A percentile compares a stretch with the other conserved stretches of the same genome.
Evolutionary conservation across 2,329 filamentous ascomycete genomes (phyloP).

Genomic region (Ophiostoma sp.): DNA sequence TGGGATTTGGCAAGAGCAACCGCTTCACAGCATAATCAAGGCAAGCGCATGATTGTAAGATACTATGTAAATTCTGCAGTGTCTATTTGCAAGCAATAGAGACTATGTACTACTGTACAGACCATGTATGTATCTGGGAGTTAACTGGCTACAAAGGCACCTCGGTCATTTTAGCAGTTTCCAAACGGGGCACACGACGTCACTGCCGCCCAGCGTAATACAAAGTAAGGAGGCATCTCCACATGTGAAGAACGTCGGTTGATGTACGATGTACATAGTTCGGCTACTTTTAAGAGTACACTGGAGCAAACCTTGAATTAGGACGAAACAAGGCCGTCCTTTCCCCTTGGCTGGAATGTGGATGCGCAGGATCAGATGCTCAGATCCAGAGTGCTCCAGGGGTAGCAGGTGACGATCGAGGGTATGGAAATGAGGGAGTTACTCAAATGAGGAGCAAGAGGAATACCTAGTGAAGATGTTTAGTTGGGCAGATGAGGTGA

Average conservation of each 20-base stretch:
- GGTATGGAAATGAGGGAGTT: neutral
- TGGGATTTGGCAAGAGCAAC: neutral
- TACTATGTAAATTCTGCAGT: neutral
- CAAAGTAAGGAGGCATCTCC: conserved; percentile 1
- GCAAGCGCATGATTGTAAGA: neutral
- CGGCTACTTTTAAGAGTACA: neutral
- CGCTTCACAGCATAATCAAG: neutral
- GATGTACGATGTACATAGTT: neutral
- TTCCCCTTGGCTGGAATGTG: conserved; percentile 13
- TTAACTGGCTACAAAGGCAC: neutral
- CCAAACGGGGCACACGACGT: conserved; percentile 2
- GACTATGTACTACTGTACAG: neutral
- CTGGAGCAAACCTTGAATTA: neutral
- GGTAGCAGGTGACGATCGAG: neutral
- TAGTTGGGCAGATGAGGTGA: neutral
- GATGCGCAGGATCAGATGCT: conserved; percentile 3
- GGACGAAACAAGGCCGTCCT: neutral
- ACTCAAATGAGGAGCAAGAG: neutral
- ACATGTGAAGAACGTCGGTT: neutral
- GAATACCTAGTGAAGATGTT: neutral
- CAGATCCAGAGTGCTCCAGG: neutral
- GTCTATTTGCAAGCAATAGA: neutral
- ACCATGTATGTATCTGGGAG: neutral
- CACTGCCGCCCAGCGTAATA: neutral
- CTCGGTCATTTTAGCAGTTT: neutral